These are phyloP conservation scores for Tilletia indica DNA, from an alignment of 1,284 basidiomycete genomes.

Conservation along the genomic window DNA sequence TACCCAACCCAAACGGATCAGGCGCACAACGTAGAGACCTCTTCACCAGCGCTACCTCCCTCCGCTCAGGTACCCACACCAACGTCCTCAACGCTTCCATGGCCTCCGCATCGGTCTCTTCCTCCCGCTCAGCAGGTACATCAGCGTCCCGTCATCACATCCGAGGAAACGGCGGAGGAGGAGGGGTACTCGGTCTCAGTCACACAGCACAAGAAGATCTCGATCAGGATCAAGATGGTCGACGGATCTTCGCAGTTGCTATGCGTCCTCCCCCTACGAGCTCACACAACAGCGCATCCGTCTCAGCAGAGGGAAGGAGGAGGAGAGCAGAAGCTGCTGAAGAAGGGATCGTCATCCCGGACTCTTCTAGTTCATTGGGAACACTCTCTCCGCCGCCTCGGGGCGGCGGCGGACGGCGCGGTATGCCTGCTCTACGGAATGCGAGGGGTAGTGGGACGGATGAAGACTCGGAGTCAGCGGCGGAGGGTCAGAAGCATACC, in stretches of 20 bases:
- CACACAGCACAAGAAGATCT: too few species aligned
- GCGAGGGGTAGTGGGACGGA: background rate
- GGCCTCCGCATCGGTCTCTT: background rate
- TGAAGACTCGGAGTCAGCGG: background rate
- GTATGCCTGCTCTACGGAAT: too few species aligned
- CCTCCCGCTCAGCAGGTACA: too few species aligned
- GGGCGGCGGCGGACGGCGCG: background rate
- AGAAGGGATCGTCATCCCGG: background rate
- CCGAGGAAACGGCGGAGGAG: background rate
- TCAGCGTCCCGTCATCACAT: background rate
- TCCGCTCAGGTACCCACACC: background rate
- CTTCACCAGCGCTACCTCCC: background rate
- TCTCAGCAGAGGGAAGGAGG: background rate
- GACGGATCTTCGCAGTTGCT: background rate
- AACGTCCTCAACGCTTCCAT: background rate
- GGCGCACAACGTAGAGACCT: slow-evolving; percentile 7
- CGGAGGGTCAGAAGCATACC: slow-evolving; percentile 3
- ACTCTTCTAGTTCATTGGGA: background rate
- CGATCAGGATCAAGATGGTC: too few species aligned
- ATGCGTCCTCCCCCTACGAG: background rate
- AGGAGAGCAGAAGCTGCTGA: slow-evolving; percentile 2
- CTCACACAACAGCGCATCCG: background rate
- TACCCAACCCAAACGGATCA: background rate
- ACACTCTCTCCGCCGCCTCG: background rate
- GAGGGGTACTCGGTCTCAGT: too few species aligned